These are phyloP conservation scores for Fusarium sublunatum DNA, from an alignment of 2,329 filamentous ascomycete genomes.

Conservation along the genomic window DNA sequence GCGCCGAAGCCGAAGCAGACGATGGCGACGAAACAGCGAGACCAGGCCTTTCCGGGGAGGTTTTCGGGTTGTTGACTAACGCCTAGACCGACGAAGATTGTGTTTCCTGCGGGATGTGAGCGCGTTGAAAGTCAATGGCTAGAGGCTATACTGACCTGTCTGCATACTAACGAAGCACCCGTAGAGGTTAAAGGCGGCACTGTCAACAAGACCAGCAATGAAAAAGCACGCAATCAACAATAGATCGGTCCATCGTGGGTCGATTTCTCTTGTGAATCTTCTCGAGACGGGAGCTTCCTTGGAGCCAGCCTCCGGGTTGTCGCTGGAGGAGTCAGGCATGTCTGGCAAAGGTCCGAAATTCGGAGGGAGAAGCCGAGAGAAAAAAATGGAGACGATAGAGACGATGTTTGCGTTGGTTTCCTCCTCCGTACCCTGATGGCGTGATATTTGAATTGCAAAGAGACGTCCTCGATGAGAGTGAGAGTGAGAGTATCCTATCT, in stretches of 20 bases:
- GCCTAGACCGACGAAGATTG: slow-evolving; percentile 45
- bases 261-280: slow-evolving; percentile 38
- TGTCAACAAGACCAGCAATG: slow-evolving; percentile 44
- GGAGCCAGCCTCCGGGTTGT: slow-evolving; percentile 29
- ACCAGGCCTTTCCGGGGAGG: slow-evolving; percentile 43
- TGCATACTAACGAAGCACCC: slow-evolving; percentile 48
- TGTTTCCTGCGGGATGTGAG: slow-evolving; percentile 38
- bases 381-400: background rate
- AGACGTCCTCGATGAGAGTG: slow-evolving; percentile 6
- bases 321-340: slow-evolving; percentile 33
- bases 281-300: slow-evolving; percentile 7
- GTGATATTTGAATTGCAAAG: background rate
- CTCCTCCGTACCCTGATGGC: too few species aligned
- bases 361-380: background rate
- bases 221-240: slow-evolving; percentile 43
- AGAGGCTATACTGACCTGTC: slow-evolving; percentile 32
- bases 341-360: background rate
- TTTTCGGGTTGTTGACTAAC: slow-evolving; percentile 45
- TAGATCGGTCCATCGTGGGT: slow-evolving; percentile 41
- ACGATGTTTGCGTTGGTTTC: background rate
- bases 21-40: slow-evolving; percentile 46
- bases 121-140: background rate
- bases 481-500: too few species aligned
- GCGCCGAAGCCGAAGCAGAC: slow-evolving; percentile 42
- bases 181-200: slow-evolving; percentile 46